These are phyloP conservation scores for Helotiales sp. DNA, from an alignment of 2,329 filamentous ascomycete genomes.

Conservation along the genomic window DNA sequence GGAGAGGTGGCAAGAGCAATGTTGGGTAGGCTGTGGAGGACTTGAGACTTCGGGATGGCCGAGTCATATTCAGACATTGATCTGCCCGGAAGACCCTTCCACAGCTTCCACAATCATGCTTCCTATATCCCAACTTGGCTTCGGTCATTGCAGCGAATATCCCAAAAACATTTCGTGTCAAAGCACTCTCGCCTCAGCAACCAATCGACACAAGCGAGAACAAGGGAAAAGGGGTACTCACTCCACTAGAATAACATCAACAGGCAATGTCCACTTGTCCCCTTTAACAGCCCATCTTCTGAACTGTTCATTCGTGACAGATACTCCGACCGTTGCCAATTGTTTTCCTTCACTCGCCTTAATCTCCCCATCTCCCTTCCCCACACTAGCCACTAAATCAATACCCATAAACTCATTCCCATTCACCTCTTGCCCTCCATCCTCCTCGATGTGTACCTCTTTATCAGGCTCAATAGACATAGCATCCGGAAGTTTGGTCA, in stretches of 20 bases:
- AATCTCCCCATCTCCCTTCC: neutral
- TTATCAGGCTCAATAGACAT: slow-evolving; percentile 33
- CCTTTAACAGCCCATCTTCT: slow-evolving; percentile 44
- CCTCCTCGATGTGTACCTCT: slow-evolving; percentile 43
- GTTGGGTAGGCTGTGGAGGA: too few relatives aligned
- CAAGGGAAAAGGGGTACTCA: slow-evolving; percentile 16
- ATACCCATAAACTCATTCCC: slow-evolving; percentile 9
- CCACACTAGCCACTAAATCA: slow-evolving; percentile 6
- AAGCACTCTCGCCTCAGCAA: neutral
- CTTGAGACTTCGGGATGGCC: too few relatives aligned
- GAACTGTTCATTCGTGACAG: slow-evolving; percentile 48
- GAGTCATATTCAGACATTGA: too few relatives aligned
- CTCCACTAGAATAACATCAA: slow-evolving; percentile 49
- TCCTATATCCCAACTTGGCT: too few relatives aligned
- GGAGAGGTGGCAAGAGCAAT: too few relatives aligned
- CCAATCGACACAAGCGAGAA: neutral
- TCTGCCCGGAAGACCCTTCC: too few relatives aligned
- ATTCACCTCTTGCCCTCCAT: neutral
- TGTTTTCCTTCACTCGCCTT: slow-evolving; percentile 29
- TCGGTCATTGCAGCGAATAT: too few relatives aligned
- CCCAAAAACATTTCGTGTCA: too few relatives aligned
- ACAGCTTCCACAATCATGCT: too few relatives aligned
- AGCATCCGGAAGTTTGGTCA: slow-evolving; percentile 40
- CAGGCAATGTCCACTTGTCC: slow-evolving; percentile 42
- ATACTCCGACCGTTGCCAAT: slow-evolving; percentile 43